Evolutionary conservation across 2,329 filamentous ascomycete genomes (phyloP).

Genomic region (Raffaelea deltoideospora): DNA sequence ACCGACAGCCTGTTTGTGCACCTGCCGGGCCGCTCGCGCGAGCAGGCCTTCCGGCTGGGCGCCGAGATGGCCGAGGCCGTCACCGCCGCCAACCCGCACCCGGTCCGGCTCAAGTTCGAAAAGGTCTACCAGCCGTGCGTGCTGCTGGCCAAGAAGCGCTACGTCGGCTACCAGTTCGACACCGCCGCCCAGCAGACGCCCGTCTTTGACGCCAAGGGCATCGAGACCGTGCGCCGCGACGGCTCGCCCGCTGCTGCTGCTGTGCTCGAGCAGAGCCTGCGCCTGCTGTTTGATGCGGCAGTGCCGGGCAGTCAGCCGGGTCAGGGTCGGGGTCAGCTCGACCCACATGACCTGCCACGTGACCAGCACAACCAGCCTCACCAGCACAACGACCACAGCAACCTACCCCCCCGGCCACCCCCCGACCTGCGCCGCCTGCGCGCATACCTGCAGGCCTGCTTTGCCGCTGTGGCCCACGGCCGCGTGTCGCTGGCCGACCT

Average conservation of each 20-base stretch:
- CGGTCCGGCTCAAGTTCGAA: constrained; percentile 93
- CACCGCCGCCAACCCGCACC: constrained; percentile 78
- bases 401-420: too few relatives aligned
- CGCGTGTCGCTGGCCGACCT: constrained; percentile 87
- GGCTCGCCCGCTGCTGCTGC: constrained; percentile 93
- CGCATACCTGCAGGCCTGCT: constrained; percentile 45
- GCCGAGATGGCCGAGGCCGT: constrained; percentile 80
- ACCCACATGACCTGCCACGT: too few relatives aligned
- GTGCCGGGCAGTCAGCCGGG: constrained; percentile 78
- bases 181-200: constrained; percentile 57
- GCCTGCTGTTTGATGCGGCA: constrained; percentile 75
- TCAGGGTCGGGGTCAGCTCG: constrained; percentile 50
- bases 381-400: too few relatives aligned
- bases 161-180: constrained; percentile 97
- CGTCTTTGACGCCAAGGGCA: constrained; percentile 94
- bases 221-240: constrained; percentile 90
- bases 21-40: constrained; percentile 70
- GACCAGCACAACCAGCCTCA: too few relatives aligned
- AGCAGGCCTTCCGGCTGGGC: constrained; percentile 83
- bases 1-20: constrained; percentile 91
- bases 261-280: constrained; percentile 84
- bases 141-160: constrained; percentile 89
- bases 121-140: constrained; percentile 97
- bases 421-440: neutral
- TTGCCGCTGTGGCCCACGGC: constrained; percentile 83